Evolutionary conservation across 306 rosid genomes (phyloP).

Genomic region (Vigna mungo): DNA sequence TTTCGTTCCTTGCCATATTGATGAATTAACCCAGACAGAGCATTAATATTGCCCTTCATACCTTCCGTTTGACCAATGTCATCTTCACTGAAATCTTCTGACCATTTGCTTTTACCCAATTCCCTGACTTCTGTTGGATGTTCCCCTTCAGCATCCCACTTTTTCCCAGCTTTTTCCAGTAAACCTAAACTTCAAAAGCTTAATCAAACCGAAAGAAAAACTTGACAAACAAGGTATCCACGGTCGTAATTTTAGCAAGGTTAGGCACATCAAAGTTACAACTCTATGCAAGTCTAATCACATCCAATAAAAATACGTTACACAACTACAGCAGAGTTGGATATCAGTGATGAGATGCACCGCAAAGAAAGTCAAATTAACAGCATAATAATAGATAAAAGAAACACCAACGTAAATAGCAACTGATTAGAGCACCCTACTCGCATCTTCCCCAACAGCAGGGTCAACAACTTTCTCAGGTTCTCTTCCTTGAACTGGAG

Average conservation of each 20-base stretch:
- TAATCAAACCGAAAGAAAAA: conserved; percentile 29
- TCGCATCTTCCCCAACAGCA: conserved; percentile 51
- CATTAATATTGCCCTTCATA: conserved; percentile 66
- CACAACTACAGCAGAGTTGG: conserved; percentile 6
- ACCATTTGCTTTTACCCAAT: conserved; percentile 98
- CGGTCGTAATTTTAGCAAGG: conserved; percentile 14
- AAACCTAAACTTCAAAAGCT: conserved; percentile 51
- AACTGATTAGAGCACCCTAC: conserved; percentile 47
- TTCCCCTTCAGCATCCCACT: conserved; percentile 69
- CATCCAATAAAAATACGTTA: conserved; percentile 29
- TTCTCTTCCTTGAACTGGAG: conserved; percentile 60
- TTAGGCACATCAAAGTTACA: conserved; percentile 23
- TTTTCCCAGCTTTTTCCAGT: conserved; percentile 51
- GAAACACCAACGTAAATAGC: conserved; percentile 24
- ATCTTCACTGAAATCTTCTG: conserved; percentile 75
- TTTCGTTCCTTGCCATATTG: conserved; percentile 80
- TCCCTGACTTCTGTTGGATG: conserved; percentile 75
- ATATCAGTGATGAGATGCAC: conserved; percentile 36
- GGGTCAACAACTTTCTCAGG: conserved; percentile 54
- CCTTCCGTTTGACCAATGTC: conserved; percentile 59
- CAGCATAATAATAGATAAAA: conserved; percentile 18
- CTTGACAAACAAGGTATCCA: not conserved
- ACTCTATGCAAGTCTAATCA: conserved; percentile 9
- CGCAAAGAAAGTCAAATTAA: conserved; percentile 16
- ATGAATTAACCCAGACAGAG: conserved; percentile 89